Evolutionary conservation across 129 eudicot species (phyloP).

Genomic region (Helianthus tuberosus): DNA sequence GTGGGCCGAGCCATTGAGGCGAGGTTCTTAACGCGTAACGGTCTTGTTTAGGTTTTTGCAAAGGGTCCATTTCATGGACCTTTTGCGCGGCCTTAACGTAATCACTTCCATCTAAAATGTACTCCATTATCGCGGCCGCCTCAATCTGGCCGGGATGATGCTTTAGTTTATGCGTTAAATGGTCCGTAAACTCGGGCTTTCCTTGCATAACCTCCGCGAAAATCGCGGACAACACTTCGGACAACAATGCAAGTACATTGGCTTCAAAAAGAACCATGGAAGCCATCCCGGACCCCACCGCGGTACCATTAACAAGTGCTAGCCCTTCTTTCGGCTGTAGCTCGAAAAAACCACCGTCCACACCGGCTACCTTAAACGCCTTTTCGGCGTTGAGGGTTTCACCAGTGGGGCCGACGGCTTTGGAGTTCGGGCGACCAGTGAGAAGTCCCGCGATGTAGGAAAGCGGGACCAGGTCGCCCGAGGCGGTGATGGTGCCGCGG

Average conservation of each 20-base stretch:
- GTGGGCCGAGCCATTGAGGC: slow-evolving; percentile 95
- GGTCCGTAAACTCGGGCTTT: slow-evolving; percentile 84
- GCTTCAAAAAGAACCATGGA: slow-evolving; percentile 80
- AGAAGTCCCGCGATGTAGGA: slow-evolving; percentile 90
- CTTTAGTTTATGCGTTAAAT: slow-evolving; percentile 76
- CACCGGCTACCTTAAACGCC: slow-evolving; percentile 71
- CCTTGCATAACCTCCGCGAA: slow-evolving; percentile 96
- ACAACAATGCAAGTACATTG: slow-evolving; percentile 59
- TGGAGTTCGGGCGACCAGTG: slow-evolving; percentile 80
- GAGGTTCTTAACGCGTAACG: slow-evolving; percentile 77
- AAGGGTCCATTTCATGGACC: slow-evolving; percentile 73
- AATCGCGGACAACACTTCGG: slow-evolving; percentile 78
- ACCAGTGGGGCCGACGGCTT: slow-evolving; percentile 71
- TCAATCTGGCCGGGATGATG: slow-evolving; percentile 93
- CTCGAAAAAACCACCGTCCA: slow-evolving; percentile 68
- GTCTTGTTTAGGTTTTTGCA: slow-evolving; percentile 83
- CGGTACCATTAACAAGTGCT: slow-evolving; percentile 87
- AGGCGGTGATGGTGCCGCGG: slow-evolving; percentile 85
- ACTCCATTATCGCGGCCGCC: slow-evolving; percentile 94
- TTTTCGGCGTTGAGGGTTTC: slow-evolving; percentile 48
- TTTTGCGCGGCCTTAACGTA: slow-evolving; percentile 65
- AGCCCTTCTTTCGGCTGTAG: slow-evolving; percentile 89
- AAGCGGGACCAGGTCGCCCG: slow-evolving; percentile 83
- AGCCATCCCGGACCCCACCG: slow-evolving; percentile 88
- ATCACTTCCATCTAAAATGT: slow-evolving; percentile 72